These are phyloP conservation scores for Scopulariopsis brevicaulis DNA, from an alignment of 2,329 filamentous ascomycete genomes.

Conservation along the genomic window DNA sequence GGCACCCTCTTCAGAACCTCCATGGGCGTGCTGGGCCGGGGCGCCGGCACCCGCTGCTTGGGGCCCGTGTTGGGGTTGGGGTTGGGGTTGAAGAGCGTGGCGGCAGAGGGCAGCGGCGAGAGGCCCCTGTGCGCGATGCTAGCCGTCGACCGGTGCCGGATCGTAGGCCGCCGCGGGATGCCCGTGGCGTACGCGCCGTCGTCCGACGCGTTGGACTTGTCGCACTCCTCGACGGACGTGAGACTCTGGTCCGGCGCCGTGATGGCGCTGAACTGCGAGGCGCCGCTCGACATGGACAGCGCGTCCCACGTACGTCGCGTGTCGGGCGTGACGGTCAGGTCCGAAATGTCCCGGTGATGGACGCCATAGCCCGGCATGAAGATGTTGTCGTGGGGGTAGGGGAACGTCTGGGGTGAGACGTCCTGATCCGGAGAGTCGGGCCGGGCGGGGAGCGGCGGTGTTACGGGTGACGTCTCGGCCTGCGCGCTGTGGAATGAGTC, in stretches of 20 bases:
- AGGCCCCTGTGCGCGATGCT: constrained; percentile 43
- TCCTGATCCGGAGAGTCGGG: constrained; percentile 15
- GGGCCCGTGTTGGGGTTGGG: neutral
- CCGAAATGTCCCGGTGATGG: constrained; percentile 19
- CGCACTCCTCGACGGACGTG: constrained; percentile 2
- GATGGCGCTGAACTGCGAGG: constrained; percentile 15
- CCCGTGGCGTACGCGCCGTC: constrained; percentile 13
- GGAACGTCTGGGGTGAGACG: constrained; percentile 19
- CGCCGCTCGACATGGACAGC: constrained; percentile 13
- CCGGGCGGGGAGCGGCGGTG: constrained; percentile 30
- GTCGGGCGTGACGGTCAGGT: constrained; percentile 19
- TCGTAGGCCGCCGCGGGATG: neutral
- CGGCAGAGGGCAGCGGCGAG: constrained; percentile 56
- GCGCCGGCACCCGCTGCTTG: neutral
- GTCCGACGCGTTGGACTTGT: constrained; percentile 7
- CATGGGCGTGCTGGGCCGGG: constrained; percentile 19
- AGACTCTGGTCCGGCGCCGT: constrained; percentile 10
- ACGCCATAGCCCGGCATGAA: constrained; percentile 18
- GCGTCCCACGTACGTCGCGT: constrained; percentile 17
- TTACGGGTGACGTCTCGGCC: constrained; percentile 36
- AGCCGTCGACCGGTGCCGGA: constrained; percentile 42
- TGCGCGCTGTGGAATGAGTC: constrained; percentile 45
- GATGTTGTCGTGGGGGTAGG: constrained; percentile 27
- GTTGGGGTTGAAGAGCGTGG: constrained; percentile 49
- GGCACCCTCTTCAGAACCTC: constrained; percentile 40